phyloP scores from a whole-genome alignment of 306 rosid species.

The Begonia peltatifolia region DNA sequence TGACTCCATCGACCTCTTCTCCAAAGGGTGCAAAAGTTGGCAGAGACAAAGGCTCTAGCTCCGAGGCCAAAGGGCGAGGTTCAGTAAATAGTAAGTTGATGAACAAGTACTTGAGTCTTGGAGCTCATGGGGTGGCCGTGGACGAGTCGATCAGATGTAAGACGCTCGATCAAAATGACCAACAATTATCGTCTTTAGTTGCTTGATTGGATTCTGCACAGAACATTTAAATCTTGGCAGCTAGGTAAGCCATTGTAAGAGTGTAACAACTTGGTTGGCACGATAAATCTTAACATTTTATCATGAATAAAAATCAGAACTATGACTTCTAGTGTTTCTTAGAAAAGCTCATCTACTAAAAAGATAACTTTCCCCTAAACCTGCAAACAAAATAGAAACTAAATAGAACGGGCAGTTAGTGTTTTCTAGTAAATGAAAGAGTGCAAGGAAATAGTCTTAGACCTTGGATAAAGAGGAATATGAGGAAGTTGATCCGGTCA shows the following conservation, averaged over 20 bases:
- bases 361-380: not conserved
- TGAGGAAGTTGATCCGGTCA: conserved; percentile 16
- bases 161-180: conserved; percentile 18
- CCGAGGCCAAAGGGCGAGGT: conserved; percentile 14
- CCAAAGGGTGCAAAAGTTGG: conserved; percentile 16
- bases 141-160: conserved; percentile 36
- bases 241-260: too few species aligned
- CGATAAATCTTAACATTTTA: too few species aligned
- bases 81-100: conserved; percentile 44
- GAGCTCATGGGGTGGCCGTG: conserved; percentile 36
- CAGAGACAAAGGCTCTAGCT: conserved; percentile 30
- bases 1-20: too few species aligned
- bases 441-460: conserved; percentile 11
- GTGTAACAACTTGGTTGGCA: too few species aligned
- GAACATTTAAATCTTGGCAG: too few species aligned
- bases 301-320: too few species aligned
- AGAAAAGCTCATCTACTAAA: not conserved
- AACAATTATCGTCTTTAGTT: conserved; percentile 35
- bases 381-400: conserved; percentile 16
- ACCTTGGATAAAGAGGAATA: conserved; percentile 11
- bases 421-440: too few species aligned
- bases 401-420: conserved; percentile 25
- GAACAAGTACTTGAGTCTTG: conserved; percentile 54
- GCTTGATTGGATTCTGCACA: conserved; percentile 17
- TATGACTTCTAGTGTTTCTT: conserved; percentile 3